Base-by-base conservation (phyloP, 352 stramenopile genomes). In the Phytopythium chamaehyphon region DNA sequence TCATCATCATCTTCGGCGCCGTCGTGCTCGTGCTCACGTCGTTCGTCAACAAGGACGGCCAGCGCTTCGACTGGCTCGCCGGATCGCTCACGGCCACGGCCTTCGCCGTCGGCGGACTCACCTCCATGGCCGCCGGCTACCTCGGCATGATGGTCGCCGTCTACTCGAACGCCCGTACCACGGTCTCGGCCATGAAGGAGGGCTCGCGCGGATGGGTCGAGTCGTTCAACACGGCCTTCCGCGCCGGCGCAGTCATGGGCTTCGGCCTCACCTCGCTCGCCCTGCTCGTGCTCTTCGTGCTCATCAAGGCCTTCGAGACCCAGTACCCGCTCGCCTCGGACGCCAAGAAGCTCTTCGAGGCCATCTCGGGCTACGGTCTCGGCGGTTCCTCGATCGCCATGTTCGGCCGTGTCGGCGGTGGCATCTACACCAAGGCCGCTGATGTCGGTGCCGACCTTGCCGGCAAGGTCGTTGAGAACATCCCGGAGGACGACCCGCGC, bases 61-160 rank as follows among this genome's bases (percentile, higher is more conserved):
- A 92, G 69, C 74, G 59, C 31, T 94, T 91, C 46, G 83, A 94
- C 72, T 96, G 92, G 73, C 80, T 87, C 2, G 78, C 96, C 61
- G 97, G 96, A 55, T 75, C 86, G 33, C 88, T 99, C 54, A 99
- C 96, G 28, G 83, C 94, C 9, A 84, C 98, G 42, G 94, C 94
- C 21, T 99, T 99, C 71, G 74, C 98, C n/a, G 79, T 99, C 24
- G 97, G 97, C 67, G 97, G 96, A 47, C 71, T 98, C 50, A 99
- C 96, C 53, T 99, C 96, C 40, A 99, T 99, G 78, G 74, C 93
- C 23, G 93, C 91, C 44, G 97, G 97, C 55, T 99, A 99, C 81
- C 91, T 99, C 66, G 97, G 97, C 54, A 99, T 99, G 97, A 98
- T 98, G 83, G 95, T 99, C 33, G 97, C 97, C 23, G 97, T 99